A percentile compares a stretch with the other conserved stretches of the same genome.
phyloP scores from a whole-genome alignment of 2,329 filamentous ascomycete species.

The Parasarocladium wereldwijsianum region DNA sequence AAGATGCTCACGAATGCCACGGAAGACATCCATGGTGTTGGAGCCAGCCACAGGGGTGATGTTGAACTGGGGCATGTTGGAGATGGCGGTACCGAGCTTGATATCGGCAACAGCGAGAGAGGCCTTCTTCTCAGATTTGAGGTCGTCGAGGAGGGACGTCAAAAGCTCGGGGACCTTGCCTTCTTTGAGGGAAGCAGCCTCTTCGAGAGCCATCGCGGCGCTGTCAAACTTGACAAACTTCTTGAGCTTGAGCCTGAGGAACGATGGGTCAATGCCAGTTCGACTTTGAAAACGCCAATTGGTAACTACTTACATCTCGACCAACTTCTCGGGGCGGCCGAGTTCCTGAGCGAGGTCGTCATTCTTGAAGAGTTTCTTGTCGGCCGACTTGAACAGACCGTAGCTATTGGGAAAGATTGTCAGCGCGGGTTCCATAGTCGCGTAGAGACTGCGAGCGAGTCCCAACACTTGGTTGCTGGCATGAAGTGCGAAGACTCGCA shows the following conservation, averaged over 20 bases:
- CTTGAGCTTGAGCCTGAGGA: slow-evolving; percentile 73
- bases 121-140: slow-evolving; percentile 96
- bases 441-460: neutral
- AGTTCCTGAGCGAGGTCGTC: slow-evolving; percentile 65
- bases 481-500: too few relatives aligned
- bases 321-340: slow-evolving; percentile 68
- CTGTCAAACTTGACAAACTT: slow-evolving; percentile 96
- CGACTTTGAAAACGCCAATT: neutral
- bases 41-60: slow-evolving; percentile 61
- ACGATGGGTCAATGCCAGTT: slow-evolving; percentile 5
- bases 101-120: slow-evolving; percentile 88
- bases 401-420: slow-evolving; percentile 46
- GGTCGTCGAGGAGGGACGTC: slow-evolving; percentile 63
- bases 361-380: slow-evolving; percentile 93
- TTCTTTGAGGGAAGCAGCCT: slow-evolving; percentile 77
- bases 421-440: slow-evolving; percentile 12
- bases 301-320: slow-evolving; percentile 61
- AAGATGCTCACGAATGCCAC: slow-evolving; percentile 83
- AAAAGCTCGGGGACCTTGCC: slow-evolving; percentile 90
- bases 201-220: slow-evolving; percentile 76
- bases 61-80: slow-evolving; percentile 77
- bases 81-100: slow-evolving; percentile 83
- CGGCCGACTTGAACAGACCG: slow-evolving; percentile 93
- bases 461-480: neutral
- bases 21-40: slow-evolving; percentile 64